A percentile compares a stretch with the other conserved stretches of the same genome.
phyloP scores from a whole-genome alignment of 257 asterid species.

The Linaria vulgaris region DNA sequence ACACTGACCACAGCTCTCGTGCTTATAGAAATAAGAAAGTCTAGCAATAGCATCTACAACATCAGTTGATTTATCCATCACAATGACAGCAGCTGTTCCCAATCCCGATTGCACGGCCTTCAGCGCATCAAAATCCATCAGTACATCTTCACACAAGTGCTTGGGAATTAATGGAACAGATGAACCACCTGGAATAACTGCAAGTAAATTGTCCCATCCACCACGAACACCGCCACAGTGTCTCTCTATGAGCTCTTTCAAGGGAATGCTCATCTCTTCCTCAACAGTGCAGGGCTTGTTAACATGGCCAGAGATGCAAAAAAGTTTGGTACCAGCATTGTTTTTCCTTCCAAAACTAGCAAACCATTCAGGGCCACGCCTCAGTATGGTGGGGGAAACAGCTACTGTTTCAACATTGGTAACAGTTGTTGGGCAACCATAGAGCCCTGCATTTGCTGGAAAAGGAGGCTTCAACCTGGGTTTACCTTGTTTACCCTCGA shows the following conservation, averaged over 20 bases:
- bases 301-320: slow-evolving; percentile 94
- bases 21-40: slow-evolving; percentile 95
- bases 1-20: slow-evolving; percentile 99
- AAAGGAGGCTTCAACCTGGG: slow-evolving; percentile 99
- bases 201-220: slow-evolving; percentile 97
- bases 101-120: slow-evolving; percentile 96
- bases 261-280: slow-evolving; percentile 96
- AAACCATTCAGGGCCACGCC: slow-evolving; percentile 99
- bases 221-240: slow-evolving; percentile 99
- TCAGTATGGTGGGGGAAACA: slow-evolving; percentile 93
- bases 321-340: slow-evolving; percentile 94
- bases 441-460: slow-evolving; percentile 98
- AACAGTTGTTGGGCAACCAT: slow-evolving; percentile 98
- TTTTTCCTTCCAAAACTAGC: slow-evolving; percentile 96
- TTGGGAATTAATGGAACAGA: slow-evolving; percentile 90
- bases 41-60: slow-evolving; percentile 94
- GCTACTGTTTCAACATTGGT: slow-evolving; percentile 98
- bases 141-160: slow-evolving; percentile 84
- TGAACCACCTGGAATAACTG: slow-evolving; percentile 95
- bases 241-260: slow-evolving; percentile 86
- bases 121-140: slow-evolving; percentile 98
- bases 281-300: slow-evolving; percentile 99
- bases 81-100: slow-evolving; percentile 99
- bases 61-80: slow-evolving; percentile 97
- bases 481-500: slow-evolving; percentile 98